These are phyloP conservation scores for Aspergillus arachidicola DNA, from an alignment of 2,329 filamentous ascomycete genomes.

Conservation along the genomic window DNA sequence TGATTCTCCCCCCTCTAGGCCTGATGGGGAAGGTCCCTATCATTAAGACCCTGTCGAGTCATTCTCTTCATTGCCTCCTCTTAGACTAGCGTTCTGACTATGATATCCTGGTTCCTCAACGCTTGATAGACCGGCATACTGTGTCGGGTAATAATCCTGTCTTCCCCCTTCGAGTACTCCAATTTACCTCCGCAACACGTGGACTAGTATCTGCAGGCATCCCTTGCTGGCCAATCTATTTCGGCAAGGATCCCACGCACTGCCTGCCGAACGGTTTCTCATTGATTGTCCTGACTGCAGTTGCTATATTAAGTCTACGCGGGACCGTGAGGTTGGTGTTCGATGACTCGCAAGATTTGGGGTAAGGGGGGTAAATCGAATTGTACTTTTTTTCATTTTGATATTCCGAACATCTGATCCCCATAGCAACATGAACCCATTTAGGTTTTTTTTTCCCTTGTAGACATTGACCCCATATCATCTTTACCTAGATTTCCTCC, in stretches of 20 bases:
- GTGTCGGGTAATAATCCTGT: background rate
- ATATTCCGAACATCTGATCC: background rate
- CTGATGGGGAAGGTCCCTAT: background rate
- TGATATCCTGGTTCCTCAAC: background rate
- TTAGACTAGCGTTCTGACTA: background rate
- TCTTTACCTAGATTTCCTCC: background rate
- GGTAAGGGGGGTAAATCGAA: background rate
- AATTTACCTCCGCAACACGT: background rate
- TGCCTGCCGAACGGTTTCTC: background rate
- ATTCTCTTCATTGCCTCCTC: background rate
- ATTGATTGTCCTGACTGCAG: background rate
- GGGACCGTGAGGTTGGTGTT: background rate
- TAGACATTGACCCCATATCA: background rate
- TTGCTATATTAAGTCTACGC: background rate
- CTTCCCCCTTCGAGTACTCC: background rate
- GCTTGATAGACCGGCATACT: background rate
- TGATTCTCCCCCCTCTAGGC: background rate
- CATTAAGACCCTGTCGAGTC: background rate
- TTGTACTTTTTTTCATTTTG: background rate
- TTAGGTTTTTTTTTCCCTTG: background rate
- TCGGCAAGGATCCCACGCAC: background rate
- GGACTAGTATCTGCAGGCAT: background rate
- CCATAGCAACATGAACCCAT: background rate
- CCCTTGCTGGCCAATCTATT: background rate
- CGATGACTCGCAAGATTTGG: background rate